Evolutionary conservation across 169 alveolate genomes (phyloP).

Genomic region (Nephromyces sp.): DNA sequence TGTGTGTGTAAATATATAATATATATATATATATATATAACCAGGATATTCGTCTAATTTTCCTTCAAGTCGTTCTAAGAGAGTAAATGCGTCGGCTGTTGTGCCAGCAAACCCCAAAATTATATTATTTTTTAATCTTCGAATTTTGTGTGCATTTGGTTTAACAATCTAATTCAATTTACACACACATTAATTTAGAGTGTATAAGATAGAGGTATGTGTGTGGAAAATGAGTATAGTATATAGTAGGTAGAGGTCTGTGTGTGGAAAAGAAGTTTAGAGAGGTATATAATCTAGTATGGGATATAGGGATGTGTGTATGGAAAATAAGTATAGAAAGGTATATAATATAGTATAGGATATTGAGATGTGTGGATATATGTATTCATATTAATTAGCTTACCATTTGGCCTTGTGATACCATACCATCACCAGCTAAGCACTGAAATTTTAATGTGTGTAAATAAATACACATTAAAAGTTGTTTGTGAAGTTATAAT

Average conservation of each 20-base stretch:
- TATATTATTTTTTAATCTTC: slow-evolving; percentile 44
- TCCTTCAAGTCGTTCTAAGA: slow-evolving; percentile 56
- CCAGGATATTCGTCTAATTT: slow-evolving; percentile 66
- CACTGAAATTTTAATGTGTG: slow-evolving; percentile 31
- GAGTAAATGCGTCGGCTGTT: slow-evolving; percentile 67
- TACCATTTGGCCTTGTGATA: slow-evolving; percentile 54
- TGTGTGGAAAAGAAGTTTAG: neutral
- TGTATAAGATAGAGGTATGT: too few relatives aligned
- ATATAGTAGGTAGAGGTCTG: neutral
- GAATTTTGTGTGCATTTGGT: slow-evolving; percentile 50
- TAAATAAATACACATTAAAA: neutral
- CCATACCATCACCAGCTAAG: slow-evolving; percentile 55
- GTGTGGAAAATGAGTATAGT: neutral
- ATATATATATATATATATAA: too few relatives aligned
- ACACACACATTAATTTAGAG: neutral
- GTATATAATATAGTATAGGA: neutral
- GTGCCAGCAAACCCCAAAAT: slow-evolving; percentile 68
- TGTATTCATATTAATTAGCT: neutral
- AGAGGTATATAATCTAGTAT: neutral
- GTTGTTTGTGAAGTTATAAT: neutral
- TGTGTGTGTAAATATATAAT: too few relatives aligned
- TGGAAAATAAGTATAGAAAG: slow-evolving; percentile 5
- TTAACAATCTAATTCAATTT: slow-evolving; percentile 42
- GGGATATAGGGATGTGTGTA: neutral
- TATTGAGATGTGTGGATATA: neutral